A percentile compares a stretch with the other conserved stretches of the same genome.
These are phyloP conservation scores for Aspergillus pseudotamarii DNA, from an alignment of 2,329 filamentous ascomycete genomes.

Conservation along the genomic window DNA sequence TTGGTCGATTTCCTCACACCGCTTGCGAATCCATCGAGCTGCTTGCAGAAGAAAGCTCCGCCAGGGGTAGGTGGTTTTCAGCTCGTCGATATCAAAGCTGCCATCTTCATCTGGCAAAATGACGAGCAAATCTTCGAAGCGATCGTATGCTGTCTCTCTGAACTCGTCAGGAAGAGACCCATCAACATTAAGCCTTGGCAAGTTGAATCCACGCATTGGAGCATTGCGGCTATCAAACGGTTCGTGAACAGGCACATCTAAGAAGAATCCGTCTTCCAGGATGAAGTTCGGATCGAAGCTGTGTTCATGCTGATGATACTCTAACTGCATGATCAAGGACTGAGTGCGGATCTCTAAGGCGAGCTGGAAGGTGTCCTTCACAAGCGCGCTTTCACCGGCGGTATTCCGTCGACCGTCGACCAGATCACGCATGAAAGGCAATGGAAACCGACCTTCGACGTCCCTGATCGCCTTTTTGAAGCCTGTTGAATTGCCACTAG, in stretches of 20 bases:
- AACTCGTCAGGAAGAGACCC: constrained; percentile 41
- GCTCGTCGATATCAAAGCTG: constrained; percentile 44
- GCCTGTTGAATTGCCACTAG: constrained; percentile 23
- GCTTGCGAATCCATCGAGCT: constrained; percentile 50
- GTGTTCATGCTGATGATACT: constrained; percentile 31
- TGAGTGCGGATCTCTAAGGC: constrained; percentile 60
- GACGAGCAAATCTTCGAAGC: constrained; percentile 41
- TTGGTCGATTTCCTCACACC: constrained; percentile 49
- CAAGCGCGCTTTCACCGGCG: constrained; percentile 44
- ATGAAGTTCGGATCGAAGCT: constrained; percentile 44
- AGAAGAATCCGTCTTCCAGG: constrained; percentile 47
- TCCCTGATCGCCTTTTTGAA: constrained; percentile 27
- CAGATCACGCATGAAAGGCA: constrained; percentile 38
- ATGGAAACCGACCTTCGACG: constrained; percentile 38
- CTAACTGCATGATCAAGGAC: constrained; percentile 50
- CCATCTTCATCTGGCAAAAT: constrained; percentile 39
- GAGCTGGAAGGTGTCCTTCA: constrained; percentile 49
- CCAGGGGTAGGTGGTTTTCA: constrained; percentile 56
- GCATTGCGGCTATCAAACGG: constrained; percentile 8
- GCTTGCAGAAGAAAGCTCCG: constrained; percentile 48
- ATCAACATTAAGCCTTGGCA: constrained; percentile 40
- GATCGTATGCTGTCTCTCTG: constrained; percentile 37
- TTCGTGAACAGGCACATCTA: constrained; percentile 21
- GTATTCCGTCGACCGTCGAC: constrained; percentile 12
- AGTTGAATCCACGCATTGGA: constrained; percentile 30